These are phyloP conservation scores for Irpex lacteus DNA, from an alignment of 1,284 basidiomycete species.

Conservation along the genomic window DNA sequence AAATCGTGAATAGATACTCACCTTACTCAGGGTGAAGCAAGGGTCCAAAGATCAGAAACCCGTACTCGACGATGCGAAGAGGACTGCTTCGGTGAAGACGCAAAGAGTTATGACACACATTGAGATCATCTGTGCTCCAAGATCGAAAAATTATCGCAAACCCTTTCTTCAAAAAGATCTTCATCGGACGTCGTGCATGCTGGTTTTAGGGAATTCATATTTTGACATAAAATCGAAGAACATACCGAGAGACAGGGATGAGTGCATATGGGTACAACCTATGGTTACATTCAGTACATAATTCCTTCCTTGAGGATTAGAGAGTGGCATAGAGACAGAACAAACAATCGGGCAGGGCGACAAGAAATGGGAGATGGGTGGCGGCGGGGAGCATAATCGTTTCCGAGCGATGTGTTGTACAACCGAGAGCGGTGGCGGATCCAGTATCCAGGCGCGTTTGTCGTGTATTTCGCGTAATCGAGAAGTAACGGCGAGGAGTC, in stretches of 20 bases:
- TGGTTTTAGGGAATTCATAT: constrained; percentile 3
- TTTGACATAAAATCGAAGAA: constrained; percentile 1
- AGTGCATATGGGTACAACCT: constrained; percentile 5
- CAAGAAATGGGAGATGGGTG: not conserved
- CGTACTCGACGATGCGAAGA: no score
- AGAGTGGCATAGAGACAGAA: constrained; percentile 7
- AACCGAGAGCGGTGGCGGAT: constrained; percentile 6
- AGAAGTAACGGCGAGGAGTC: not conserved
- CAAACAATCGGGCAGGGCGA: not conserved
- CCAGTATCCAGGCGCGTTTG: constrained; percentile 1
- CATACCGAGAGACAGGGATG: constrained; percentile 5
- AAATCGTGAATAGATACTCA: not conserved
- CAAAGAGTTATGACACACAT: not conserved
- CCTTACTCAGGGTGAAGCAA: not conserved
- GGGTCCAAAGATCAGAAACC: not conserved
- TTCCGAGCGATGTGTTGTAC: constrained; percentile 5
- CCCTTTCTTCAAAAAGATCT: not conserved
- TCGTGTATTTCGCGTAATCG: not conserved
- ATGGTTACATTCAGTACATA: constrained; percentile 6
- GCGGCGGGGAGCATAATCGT: not conserved
- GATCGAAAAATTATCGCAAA: not conserved
- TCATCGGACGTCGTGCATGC: not conserved
- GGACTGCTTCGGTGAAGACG: no score
- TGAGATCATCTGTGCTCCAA: not conserved
- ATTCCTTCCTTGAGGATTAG: not conserved